Evolutionary conservation across 192 early-diverging fungal genomes (phyloP).

Genomic region (Coemansia sp.): DNA sequence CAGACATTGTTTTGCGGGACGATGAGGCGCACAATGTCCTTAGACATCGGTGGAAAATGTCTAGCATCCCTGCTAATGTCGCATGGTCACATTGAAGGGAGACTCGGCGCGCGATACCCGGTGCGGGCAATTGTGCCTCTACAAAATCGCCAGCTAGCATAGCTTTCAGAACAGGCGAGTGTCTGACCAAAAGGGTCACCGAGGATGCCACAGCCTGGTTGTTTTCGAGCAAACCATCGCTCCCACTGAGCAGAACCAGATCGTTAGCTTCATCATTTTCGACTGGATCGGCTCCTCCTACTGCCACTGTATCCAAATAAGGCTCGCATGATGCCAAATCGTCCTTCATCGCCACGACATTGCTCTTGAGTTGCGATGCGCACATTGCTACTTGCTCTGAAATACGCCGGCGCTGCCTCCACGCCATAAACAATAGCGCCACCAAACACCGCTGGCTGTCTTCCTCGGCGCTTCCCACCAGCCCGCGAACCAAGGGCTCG

Average conservation of each 20-base stretch:
- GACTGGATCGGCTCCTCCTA: background rate
- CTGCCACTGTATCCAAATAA: background rate
- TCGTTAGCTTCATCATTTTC: background rate
- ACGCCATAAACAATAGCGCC: slow-evolving; percentile 33
- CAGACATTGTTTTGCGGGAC: background rate
- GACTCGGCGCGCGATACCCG: background rate
- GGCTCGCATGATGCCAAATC: background rate
- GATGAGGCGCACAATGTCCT: background rate
- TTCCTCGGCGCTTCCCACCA: background rate
- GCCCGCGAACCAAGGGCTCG: background rate
- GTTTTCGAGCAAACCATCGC: background rate
- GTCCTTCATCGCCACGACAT: slow-evolving; percentile 2
- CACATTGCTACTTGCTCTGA: background rate
- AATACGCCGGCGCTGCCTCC: slow-evolving; percentile 22
- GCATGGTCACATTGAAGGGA: slow-evolving; percentile 25
- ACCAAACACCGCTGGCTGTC: background rate
- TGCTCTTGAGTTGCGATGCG: slow-evolving; percentile 7
- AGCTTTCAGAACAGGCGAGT: slow-evolving; percentile 34
- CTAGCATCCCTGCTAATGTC: slow-evolving; percentile 12
- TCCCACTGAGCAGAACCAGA: slow-evolving; percentile 10
- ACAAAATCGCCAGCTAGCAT: slow-evolving; percentile 40
- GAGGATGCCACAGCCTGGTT: slow-evolving; percentile 14
- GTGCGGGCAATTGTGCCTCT: slow-evolving; percentile 15
- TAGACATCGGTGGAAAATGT: slow-evolving; percentile 21
- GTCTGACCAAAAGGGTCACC: slow-evolving; percentile 10